These are phyloP conservation scores for Fusarium musae DNA, from an alignment of 2,329 filamentous ascomycete species.

Conservation along the genomic window DNA sequence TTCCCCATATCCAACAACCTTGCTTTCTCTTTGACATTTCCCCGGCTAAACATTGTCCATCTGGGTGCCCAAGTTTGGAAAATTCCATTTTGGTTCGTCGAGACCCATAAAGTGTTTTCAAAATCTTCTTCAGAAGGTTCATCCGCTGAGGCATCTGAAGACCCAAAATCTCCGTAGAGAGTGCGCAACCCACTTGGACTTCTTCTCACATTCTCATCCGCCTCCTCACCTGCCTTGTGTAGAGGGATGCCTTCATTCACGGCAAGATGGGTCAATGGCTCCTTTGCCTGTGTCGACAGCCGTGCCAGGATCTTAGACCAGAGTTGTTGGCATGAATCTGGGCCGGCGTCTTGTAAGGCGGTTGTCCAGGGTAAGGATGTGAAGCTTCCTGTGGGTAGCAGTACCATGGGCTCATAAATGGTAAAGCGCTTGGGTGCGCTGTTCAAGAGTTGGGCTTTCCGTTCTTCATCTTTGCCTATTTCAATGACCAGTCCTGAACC, in stretches of 20 bases:
- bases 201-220: constrained; percentile 74
- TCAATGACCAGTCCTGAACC: constrained; percentile 13
- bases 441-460: constrained; percentile 48
- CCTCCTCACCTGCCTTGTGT: constrained; percentile 44
- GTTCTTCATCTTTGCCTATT: constrained; percentile 13
- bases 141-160: constrained; percentile 44
- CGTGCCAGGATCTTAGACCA: constrained; percentile 62
- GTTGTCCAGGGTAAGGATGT: constrained; percentile 53
- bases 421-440: constrained; percentile 68
- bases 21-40: constrained; percentile 90
- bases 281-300: constrained; percentile 56
- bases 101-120: constrained; percentile 78
- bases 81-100: constrained; percentile 81
- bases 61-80: constrained; percentile 86
- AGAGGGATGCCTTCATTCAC: constrained; percentile 71
- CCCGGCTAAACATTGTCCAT: constrained; percentile 94
- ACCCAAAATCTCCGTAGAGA: constrained; percentile 80
- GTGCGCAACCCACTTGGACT: constrained; percentile 76
- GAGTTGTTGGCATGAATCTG: constrained; percentile 49
- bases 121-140: constrained; percentile 65
- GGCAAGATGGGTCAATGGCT: constrained; percentile 65
- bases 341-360: constrained; percentile 46
- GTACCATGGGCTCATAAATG: constrained; percentile 69
- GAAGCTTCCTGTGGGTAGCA: constrained; percentile 70
- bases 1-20: constrained; percentile 69